These are phyloP conservation scores for Acacia crassicarpa DNA, from an alignment of 306 rosid species.

Conservation along the genomic window DNA sequence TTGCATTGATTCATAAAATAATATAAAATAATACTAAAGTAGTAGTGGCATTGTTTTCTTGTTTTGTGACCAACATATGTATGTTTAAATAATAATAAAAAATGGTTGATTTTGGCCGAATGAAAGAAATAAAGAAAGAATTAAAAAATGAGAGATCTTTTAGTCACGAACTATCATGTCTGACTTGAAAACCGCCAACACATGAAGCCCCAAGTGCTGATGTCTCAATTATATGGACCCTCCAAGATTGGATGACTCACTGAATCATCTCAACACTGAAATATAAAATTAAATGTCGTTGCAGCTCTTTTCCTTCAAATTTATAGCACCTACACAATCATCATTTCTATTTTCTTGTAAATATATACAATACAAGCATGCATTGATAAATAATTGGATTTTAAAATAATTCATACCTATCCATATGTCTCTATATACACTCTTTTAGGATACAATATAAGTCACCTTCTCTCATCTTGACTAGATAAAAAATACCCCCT, in stretches of 20 bases:
- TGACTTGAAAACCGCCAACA: slow-evolving; percentile 47
- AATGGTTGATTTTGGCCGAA: too few species aligned
- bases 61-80: slow-evolving; percentile 22
- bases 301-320: not conserved
- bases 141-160: slow-evolving; percentile 45
- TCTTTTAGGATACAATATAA: too few species aligned
- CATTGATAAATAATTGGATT: not conserved
- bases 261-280: not conserved
- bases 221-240: slow-evolving; percentile 50
- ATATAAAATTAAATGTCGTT: not conserved
- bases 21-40: not conserved
- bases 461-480: too few species aligned
- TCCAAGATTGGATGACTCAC: slow-evolving; percentile 21
- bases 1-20: not conserved
- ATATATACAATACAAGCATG: not conserved
- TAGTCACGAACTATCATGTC: slow-evolving; percentile 62
- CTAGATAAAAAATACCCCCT: too few species aligned
- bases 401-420: not conserved
- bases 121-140: not conserved
- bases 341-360: not conserved
- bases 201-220: slow-evolving; percentile 40
- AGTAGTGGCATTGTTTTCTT: slow-evolving; percentile 19
- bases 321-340: not conserved
- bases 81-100: slow-evolving; percentile 14
- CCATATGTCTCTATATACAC: not conserved